A percentile compares a stretch with the other conserved stretches of the same genome.
Conservation (phyloP, 169 alveolate genomes). For the Neospora caninum region DNA sequence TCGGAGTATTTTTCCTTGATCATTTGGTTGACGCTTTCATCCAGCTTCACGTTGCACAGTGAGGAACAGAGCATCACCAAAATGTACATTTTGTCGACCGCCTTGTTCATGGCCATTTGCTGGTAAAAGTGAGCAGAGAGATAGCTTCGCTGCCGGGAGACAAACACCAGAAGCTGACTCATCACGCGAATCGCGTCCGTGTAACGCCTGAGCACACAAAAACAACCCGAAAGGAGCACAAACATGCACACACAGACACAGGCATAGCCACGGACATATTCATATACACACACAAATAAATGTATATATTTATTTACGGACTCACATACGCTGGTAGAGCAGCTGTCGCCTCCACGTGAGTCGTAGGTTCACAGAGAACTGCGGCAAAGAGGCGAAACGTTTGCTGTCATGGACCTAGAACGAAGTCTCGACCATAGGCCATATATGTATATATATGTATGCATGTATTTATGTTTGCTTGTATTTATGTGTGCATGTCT, state of each 20-base stretch:
- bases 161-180: conserved; percentile 78
- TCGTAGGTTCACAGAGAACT: no score
- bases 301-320: not conserved
- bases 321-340: no score
- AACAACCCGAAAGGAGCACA: not conserved
- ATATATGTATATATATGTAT: no score
- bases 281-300: not conserved
- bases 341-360: no score
- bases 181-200: conserved; percentile 79
- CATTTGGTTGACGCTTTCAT: conserved; percentile 80
- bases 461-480: not conserved
- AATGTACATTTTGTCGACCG: conserved; percentile 83
- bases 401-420: no score
- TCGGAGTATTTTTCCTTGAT: conserved; percentile 84
- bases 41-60: conserved; percentile 75
- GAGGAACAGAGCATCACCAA: conserved; percentile 82
- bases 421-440: no score
- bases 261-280: not conserved
- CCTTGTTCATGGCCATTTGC: conserved; percentile 76
- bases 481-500: not conserved
- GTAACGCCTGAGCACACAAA: conserved; percentile 76
- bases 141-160: conserved; percentile 79
- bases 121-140: conserved; percentile 80
- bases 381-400: no score
- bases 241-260: no score